phyloP scores from a whole-genome alignment of 1,284 basidiomycete genomes.

The Cutaneotrichosporon daszewskae region DNA sequence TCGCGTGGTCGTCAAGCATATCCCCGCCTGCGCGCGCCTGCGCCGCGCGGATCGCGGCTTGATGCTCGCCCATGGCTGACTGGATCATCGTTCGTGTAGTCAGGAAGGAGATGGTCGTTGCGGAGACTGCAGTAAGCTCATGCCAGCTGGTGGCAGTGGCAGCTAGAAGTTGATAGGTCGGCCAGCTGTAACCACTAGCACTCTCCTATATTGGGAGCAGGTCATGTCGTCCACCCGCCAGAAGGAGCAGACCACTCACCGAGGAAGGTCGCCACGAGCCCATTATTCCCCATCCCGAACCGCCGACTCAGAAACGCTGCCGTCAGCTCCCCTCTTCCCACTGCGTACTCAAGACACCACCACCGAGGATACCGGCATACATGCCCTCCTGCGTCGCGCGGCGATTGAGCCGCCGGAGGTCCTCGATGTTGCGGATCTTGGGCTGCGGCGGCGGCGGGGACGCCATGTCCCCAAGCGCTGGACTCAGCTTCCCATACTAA shows the following conservation, averaged over 20 bases:
- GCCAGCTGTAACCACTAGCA: too few relatives aligned
- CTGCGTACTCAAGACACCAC: constrained; percentile 14
- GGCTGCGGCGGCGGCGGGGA: not conserved
- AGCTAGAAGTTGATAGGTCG: too few relatives aligned
- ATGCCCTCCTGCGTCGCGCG: constrained; percentile 19
- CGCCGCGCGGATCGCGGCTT: not conserved
- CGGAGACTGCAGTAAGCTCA: constrained; percentile 19
- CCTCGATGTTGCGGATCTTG: constrained; percentile 11
- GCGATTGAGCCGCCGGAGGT: constrained; percentile 12
- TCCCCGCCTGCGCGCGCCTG: constrained; percentile 2
- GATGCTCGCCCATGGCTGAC: constrained; percentile 15
- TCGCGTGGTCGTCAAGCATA: not conserved
- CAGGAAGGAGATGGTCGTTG: constrained; percentile 26
- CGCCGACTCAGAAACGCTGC: constrained; percentile 10
- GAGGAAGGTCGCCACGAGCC: constrained; percentile 25
- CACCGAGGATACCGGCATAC: constrained; percentile 16
- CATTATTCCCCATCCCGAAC: constrained; percentile 18
- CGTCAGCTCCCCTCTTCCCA: not conserved
- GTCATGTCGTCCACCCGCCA: too few relatives aligned
- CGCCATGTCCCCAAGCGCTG: constrained; percentile 10
- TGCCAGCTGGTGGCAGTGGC: too few relatives aligned
- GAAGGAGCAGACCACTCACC: constrained; percentile 19
- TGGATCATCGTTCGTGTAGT: constrained; percentile 20
- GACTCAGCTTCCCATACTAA: too few relatives aligned
- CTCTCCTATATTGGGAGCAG: too few relatives aligned